Evolutionary conservation across 352 stramenopile species (phyloP).

Genomic region (Phytophthora foliorum): DNA sequence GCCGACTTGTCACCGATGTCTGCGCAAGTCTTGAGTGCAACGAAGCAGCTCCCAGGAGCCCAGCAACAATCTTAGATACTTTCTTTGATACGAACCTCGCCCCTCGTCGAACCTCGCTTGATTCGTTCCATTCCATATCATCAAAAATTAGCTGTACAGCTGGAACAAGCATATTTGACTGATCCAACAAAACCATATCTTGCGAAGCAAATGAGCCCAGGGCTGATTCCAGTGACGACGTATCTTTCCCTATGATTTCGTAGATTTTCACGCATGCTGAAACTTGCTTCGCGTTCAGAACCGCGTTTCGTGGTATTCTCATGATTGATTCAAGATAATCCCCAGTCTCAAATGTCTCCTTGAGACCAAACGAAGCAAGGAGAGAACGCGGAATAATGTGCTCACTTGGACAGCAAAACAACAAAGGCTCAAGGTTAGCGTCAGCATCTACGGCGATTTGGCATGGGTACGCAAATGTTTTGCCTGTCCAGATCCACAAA

Average conservation of each 20-base stretch:
- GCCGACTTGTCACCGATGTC: slow-evolving; percentile 61
- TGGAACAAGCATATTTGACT: slow-evolving; percentile 41
- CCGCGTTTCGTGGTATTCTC: slow-evolving; percentile 41
- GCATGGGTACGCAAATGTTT: slow-evolving; percentile 55
- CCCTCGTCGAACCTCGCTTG: slow-evolving; percentile 57
- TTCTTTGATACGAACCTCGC: slow-evolving; percentile 62
- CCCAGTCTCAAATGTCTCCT: slow-evolving; percentile 52
- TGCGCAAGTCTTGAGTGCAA: slow-evolving; percentile 74
- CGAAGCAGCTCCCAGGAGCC: slow-evolving; percentile 63
- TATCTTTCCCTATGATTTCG: slow-evolving; percentile 49
- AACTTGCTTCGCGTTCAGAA: slow-evolving; percentile 40
- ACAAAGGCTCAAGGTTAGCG: slow-evolving; percentile 58
- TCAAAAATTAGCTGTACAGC: slow-evolving; percentile 62
- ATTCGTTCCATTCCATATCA: slow-evolving; percentile 86
- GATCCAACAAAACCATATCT: slow-evolving; percentile 57
- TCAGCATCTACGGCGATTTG: slow-evolving; percentile 66
- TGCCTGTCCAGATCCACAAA: slow-evolving; percentile 81
- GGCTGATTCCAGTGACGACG: slow-evolving; percentile 27
- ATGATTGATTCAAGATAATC: slow-evolving; percentile 72
- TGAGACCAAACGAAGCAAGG: slow-evolving; percentile 64
- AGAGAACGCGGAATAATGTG: slow-evolving; percentile 67
- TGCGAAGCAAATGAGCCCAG: slow-evolving; percentile 39
- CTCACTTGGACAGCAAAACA: slow-evolving; percentile 68
- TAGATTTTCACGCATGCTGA: slow-evolving; percentile 62
- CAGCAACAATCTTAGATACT: slow-evolving; percentile 54